Evolutionary conservation across 2,329 filamentous ascomycete species (phyloP).

Genomic region (Coniochaeta ligniaria): DNA sequence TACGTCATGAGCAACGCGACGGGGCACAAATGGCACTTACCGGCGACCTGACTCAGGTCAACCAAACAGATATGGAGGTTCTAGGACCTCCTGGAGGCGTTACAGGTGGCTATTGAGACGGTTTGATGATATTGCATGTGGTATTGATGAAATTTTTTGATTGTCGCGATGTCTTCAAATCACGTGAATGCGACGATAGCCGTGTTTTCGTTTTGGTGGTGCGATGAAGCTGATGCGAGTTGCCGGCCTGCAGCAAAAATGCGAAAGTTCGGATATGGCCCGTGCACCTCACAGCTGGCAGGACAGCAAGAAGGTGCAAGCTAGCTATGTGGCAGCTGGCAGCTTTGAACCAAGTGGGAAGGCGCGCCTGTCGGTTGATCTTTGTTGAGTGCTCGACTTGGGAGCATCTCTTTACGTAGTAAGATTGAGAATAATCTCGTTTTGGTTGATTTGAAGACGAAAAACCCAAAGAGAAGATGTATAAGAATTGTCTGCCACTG

Average conservation of each 20-base stretch:
- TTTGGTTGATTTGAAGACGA: no score
- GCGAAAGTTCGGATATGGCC: no score
- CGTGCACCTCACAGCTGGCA: no score
- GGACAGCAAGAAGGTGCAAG: no score
- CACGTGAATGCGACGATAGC: not conserved
- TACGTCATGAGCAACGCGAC: not conserved
- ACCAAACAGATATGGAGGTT: not conserved
- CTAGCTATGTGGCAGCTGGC: no score
- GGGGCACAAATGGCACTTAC: not conserved
- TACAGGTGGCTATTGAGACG: not conserved
- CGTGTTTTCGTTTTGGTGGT: not conserved
- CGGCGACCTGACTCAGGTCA: not conserved
- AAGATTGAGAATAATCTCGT: no score
- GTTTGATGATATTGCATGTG: not conserved
- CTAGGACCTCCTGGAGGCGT: not conserved
- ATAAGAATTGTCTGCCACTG: no score
- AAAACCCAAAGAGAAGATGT: no score
- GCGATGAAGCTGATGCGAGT: not conserved
- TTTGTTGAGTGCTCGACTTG: no score
- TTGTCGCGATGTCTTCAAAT: conserved; percentile 1
- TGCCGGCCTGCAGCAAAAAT: not conserved
- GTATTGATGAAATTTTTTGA: not conserved
- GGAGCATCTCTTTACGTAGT: no score
- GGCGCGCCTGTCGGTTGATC: no score
- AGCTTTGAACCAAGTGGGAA: no score